Conservation (phyloP, 192 early-diverging fungal genomes). For the Phlyctochytrium planicorne region DNA sequence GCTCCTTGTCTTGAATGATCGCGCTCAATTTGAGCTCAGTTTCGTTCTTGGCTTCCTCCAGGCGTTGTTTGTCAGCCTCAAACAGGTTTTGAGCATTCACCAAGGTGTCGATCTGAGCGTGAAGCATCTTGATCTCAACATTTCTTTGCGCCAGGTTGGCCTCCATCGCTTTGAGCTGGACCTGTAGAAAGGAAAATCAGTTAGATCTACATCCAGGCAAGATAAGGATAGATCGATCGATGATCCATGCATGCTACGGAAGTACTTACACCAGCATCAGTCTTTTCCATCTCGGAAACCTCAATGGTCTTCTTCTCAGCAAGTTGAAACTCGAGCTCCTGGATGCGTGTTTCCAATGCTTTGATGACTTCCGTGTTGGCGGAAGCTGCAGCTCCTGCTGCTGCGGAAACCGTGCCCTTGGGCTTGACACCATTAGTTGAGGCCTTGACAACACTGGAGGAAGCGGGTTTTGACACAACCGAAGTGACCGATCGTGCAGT, state of each 20-base stretch:
- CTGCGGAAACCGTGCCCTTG: neutral
- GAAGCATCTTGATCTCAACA: slow-evolving; percentile 8
- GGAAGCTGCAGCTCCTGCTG: neutral
- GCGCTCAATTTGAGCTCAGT: slow-evolving; percentile 15
- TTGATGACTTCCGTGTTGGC: neutral
- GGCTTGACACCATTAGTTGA: neutral
- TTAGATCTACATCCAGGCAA: neutral
- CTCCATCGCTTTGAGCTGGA: neutral
- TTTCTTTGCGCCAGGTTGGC: slow-evolving; percentile 12
- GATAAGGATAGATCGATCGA: neutral
- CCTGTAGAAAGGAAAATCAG: no score
- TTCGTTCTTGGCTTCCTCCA: slow-evolving; percentile 15
- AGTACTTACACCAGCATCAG: neutral
- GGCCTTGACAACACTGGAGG: neutral
- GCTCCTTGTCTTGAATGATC: slow-evolving; percentile 33
- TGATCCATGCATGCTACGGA: neutral
- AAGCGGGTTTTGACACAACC: neutral
- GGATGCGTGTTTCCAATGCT: slow-evolving; percentile 19
- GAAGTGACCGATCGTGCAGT: neutral
- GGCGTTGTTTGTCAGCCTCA: slow-evolving; percentile 16
- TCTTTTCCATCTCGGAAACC: neutral
- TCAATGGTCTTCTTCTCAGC: neutral
- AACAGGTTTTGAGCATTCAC: slow-evolving; percentile 10
- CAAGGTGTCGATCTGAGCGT: slow-evolving; percentile 16
- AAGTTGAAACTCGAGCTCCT: slow-evolving; percentile 11